Evolutionary conservation across 139 green algal species (phyloP).

Genomic region (Coccomyxa sp.): DNA sequence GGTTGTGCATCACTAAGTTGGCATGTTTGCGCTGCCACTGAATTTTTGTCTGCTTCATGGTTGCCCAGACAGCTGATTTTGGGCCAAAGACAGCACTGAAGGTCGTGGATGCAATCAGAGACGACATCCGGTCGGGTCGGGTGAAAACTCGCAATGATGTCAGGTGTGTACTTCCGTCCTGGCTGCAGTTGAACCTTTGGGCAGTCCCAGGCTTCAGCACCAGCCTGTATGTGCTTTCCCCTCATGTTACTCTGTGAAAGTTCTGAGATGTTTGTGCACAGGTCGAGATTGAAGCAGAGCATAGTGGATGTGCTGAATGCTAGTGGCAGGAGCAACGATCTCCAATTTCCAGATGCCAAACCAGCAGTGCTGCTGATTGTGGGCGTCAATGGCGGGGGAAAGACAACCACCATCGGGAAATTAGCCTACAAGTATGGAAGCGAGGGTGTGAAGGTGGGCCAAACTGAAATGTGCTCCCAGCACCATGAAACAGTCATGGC

Average conservation of each 20-base stretch:
- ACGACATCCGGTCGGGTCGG: slow-evolving; percentile 53
- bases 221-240: too few relatives aligned
- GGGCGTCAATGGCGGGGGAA: slow-evolving; percentile 97
- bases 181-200: too few relatives aligned
- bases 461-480: neutral
- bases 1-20: neutral
- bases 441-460: slow-evolving; percentile 52
- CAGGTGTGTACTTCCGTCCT: neutral
- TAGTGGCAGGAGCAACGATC: slow-evolving; percentile 29
- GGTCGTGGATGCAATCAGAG: slow-evolving; percentile 79
- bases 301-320: slow-evolving; percentile 41
- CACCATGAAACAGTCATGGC: neutral
- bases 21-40: neutral
- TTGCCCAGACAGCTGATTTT: slow-evolving; percentile 77
- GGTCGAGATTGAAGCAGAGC: slow-evolving; percentile 26
- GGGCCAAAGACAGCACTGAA: slow-evolving; percentile 81
- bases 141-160: slow-evolving; percentile 71
- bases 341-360: slow-evolving; percentile 30
- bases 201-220: too few relatives aligned
- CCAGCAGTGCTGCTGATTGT: slow-evolving; percentile 81
- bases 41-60: neutral
- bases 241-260: too few relatives aligned
- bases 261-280: neutral
- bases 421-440: slow-evolving; percentile 69
- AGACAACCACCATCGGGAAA: slow-evolving; percentile 97